These are phyloP conservation scores for Eucalyptus victrix DNA, from an alignment of 345 rosid genomes.

Conservation along the genomic window DNA sequence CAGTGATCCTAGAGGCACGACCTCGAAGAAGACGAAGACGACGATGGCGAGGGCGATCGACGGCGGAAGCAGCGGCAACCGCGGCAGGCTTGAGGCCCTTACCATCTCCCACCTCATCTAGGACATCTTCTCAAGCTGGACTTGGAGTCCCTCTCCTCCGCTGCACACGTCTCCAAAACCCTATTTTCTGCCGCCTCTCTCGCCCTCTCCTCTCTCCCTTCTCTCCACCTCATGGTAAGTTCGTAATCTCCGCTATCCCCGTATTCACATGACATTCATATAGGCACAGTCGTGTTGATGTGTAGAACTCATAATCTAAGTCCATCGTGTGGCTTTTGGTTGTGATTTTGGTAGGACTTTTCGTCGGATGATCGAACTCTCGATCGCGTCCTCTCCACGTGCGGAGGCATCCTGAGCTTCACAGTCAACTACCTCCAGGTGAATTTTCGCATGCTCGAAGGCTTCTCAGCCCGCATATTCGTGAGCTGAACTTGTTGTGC, in stretches of 20 bases:
- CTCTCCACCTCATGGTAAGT: constrained; percentile 30
- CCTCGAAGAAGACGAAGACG: not conserved
- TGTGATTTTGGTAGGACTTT: constrained; percentile 8
- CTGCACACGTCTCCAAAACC: constrained; percentile 29
- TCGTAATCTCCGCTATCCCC: not conserved
- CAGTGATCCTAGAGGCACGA: not conserved
- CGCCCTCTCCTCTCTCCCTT: constrained; percentile 22
- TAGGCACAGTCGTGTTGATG: not conserved
- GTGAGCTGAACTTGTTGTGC: constrained; percentile 31
- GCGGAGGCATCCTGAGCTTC: constrained; percentile 9
- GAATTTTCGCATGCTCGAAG: constrained; percentile 1
- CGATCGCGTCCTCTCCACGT: constrained; percentile 10
- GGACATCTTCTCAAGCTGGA: constrained; percentile 39
- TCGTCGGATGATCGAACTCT: constrained; percentile 27
- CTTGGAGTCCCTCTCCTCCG: constrained; percentile 30
- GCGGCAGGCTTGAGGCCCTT: not conserved
- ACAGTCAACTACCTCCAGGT: constrained; percentile 49
- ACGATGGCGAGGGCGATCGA: not conserved
- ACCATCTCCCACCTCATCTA: constrained; percentile 10
- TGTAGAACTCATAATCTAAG: not conserved
- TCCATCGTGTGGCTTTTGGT: not conserved
- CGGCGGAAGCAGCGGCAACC: not conserved
- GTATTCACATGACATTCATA: too few relatives aligned
- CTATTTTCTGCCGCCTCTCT: constrained; percentile 25
- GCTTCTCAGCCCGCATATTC: constrained; percentile 18